Evolutionary conservation across 148 eudicot species (phyloP).

Genomic region (Rhododendron williamsianum): DNA sequence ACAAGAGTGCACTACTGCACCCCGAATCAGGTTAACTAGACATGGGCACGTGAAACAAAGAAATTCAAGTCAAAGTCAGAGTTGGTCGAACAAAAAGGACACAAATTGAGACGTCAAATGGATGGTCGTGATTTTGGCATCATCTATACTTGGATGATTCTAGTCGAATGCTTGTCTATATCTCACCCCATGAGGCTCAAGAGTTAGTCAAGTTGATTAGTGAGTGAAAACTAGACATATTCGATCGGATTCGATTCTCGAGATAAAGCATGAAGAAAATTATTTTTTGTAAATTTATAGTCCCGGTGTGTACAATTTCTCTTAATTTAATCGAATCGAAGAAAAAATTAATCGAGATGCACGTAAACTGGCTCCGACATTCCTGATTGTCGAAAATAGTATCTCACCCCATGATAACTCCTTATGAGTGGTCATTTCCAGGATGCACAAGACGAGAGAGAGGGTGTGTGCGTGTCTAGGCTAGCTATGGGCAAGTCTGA

Average conservation of each 20-base stretch:
- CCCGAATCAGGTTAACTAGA: too few species aligned
- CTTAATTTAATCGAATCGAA: neutral
- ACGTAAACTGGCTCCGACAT: neutral
- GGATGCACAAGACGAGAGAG: neutral
- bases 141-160: neutral
- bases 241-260: neutral
- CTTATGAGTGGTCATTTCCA: neutral
- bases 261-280: neutral
- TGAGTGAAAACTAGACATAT: neutral
- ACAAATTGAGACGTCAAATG: neutral
- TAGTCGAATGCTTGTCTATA: neutral
- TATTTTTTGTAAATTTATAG: neutral
- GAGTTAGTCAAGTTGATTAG: neutral
- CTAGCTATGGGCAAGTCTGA: neutral
- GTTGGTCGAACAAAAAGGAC: neutral
- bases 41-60: neutral
- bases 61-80: neutral
- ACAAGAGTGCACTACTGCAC: too few species aligned
- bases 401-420: neutral
- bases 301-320: fast-evolving
- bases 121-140: neutral
- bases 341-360: neutral
- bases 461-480: neutral
- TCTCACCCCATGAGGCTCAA: too few species aligned
- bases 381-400: too few species aligned